Base-by-base conservation (phyloP, 345 rosid genomes). In the Conringia planisiliqua region DNA sequence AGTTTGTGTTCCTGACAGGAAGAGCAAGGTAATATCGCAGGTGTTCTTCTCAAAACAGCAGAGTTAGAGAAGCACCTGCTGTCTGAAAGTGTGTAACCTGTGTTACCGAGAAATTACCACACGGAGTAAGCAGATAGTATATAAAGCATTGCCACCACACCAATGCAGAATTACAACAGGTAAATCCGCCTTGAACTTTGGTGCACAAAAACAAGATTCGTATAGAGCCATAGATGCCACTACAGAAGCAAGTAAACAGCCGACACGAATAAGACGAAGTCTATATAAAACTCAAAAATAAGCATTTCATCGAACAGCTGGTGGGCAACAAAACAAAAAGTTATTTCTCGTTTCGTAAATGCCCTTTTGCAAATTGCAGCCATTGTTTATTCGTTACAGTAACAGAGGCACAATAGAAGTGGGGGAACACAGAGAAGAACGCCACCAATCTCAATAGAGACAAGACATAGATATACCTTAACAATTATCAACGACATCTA, bases 31-130 rank as follows among this genome's bases (percentile, higher is more conserved):
- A 85, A 67, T 40, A 80, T 6, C 12, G 79, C 51, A 62, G 79
- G 78, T 30, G 80, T 77, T 81, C 72, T 77, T 56, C 83, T 84
- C 20, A 82, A 82, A 87, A 81, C 68, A 61, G 85, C 82, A 18
- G 86, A 83, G 56, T 80, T 72, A 29, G 82, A 81, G 40, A 81
- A 82, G 75, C 68, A 77, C 22, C 78, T 82, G 36, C 85, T 77
- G 42, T 86, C 88, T 16, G 81, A 54, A 63, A 80, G 76, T 73
- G 88, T 85, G 78, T 62, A 85, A 71, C 92, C 96, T 90, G 69
- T 26, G 11, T 66, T 33, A 59, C 16, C 2, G 42, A 52, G 10
- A 9, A 59, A 66, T 16, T 14, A 57, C 2, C 16, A 36, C n/a
- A 62, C 0, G 7, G 18, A 54, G 74, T 61, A 62, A 76, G 70